Evolutionary conservation across 2,329 filamentous ascomycete genomes (phyloP), one percentile per base, ranked within the genome.

Genomic region (Didymella pomorum): DNA sequence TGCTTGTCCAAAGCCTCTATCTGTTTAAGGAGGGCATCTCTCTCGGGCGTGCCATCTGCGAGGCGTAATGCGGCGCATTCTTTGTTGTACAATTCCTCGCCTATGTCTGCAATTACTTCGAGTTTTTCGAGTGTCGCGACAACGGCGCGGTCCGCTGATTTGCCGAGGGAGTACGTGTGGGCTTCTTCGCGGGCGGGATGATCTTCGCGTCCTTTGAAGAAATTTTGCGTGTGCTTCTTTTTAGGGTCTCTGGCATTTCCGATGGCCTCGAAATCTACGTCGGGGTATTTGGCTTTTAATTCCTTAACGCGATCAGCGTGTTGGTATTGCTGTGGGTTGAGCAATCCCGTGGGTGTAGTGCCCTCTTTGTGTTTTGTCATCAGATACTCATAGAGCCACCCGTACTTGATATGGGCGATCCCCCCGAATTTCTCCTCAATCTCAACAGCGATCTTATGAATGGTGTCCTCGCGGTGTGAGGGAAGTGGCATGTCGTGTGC

Each of bases 1-100:
- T 31, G 44, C 2, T 63, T 57, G 4, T 70, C 66, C 0, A 70
- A 56, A 43, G 81, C 69, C 7, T 84, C 67, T 1, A 78, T 67
- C 8, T 79, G 78, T 6, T 79, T 70, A 42, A 70, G 55, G 14
- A 63, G 47, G 8, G 51, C 51, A 2, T 69, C 61, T 54, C 70
- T 73, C 25, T 69, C 35, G 14, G 58, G 35, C 6, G 51, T 53
- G 4, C 68, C 70, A 14, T 71, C 65, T 43, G 52, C 7, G 61
- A 67, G 64, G 20, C 50, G 50, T 2, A 73, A 47, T n/a, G 71
- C 61, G 21, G 63, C 44, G 41, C 69, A 69, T 60, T 77, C 74
- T n/a, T 68, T 56, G 0, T 65, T 11, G 51, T 73, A 72, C 28
- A 75, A 54, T 23, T 64, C 56, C 46, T 75, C 70, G 9, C 61